phyloP scores from a whole-genome alignment of 2,329 filamentous ascomycete genomes.

The Phyllosticta citrichinensis region DNA sequence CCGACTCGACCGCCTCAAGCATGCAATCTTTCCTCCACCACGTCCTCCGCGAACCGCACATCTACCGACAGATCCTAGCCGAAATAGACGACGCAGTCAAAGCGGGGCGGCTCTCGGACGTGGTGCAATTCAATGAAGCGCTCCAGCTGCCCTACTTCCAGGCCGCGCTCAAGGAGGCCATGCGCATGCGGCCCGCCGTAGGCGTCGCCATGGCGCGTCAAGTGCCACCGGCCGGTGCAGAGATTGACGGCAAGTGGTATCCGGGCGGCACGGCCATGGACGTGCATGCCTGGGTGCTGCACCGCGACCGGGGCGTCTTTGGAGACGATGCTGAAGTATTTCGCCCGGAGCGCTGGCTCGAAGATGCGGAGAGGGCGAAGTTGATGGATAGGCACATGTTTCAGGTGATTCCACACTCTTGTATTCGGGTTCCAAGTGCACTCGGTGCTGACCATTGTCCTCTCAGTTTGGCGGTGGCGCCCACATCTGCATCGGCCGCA shows the following conservation, averaged over 20 bases:
- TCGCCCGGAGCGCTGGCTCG: constrained; percentile 37
- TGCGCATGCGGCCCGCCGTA: constrained; percentile 28
- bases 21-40: constrained; percentile 28
- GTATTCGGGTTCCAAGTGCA: not conserved
- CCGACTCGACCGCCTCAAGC: constrained; percentile 23
- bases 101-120: constrained; percentile 11
- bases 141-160: constrained; percentile 23
- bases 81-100: constrained; percentile 1
- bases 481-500: constrained; percentile 23
- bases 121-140: constrained; percentile 13
- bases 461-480: constrained; percentile 24
- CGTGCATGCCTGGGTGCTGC: constrained; percentile 35
- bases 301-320: constrained; percentile 32
- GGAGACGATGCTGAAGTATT: constrained; percentile 30
- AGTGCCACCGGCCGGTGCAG: constrained; percentile 23
- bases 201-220: constrained; percentile 21
- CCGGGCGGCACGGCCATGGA: constrained; percentile 33
- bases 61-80: constrained; percentile 27
- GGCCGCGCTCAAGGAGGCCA: constrained; percentile 28
- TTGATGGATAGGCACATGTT: constrained; percentile 24
- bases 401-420: constrained; percentile 1
- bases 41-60: constrained; percentile 18
- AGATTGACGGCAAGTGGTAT: constrained; percentile 20
- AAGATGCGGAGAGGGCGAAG: constrained; percentile 17
- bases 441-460: not conserved